Conservation (phyloP, 805 yeast genomes). For the Nakazawaea sp. region DNA sequence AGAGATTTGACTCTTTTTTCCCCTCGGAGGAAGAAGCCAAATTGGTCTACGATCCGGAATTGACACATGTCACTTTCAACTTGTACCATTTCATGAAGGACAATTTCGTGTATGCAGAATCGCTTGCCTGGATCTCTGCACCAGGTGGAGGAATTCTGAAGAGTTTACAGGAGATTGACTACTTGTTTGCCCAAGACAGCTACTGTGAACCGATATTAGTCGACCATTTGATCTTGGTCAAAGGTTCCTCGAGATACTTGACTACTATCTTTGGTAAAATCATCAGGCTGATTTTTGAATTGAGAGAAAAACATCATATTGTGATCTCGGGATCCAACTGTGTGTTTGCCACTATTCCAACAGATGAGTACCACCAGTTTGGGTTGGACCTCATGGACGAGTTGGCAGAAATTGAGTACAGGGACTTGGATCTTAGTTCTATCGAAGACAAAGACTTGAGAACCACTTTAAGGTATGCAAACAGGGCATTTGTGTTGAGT, state of each 20-base stretch:
- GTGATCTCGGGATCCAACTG: slow-evolving; percentile 8
- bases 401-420: slow-evolving; percentile 5
- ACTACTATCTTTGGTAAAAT: slow-evolving; percentile 7
- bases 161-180: slow-evolving; percentile 1
- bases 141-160: slow-evolving; percentile 11
- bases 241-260: slow-evolving; percentile 9
- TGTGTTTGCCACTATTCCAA: slow-evolving; percentile 4
- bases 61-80: slow-evolving; percentile 3
- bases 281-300: slow-evolving; percentile 3
- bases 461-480: slow-evolving; percentile 5
- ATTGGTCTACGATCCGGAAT: background rate
- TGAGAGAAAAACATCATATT: slow-evolving; percentile 1
- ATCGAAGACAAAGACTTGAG: slow-evolving; percentile 4
- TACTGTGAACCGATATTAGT: slow-evolving; percentile 8
- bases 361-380: background rate
- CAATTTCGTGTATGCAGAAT: slow-evolving; percentile 9
- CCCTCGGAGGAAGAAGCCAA: slow-evolving; percentile 1
- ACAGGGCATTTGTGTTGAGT: slow-evolving; percentile 6
- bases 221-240: slow-evolving; percentile 9
- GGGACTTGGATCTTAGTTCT: slow-evolving; percentile 4
- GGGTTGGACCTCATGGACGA: slow-evolving; percentile 2
- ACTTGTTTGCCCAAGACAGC: slow-evolving; percentile 5
- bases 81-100: slow-evolving; percentile 10
- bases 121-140: slow-evolving; percentile 11
- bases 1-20: slow-evolving; percentile 10